These are phyloP conservation scores for Dalbergia cultrata DNA, from an alignment of 306 rosid species.

Conservation along the genomic window DNA sequence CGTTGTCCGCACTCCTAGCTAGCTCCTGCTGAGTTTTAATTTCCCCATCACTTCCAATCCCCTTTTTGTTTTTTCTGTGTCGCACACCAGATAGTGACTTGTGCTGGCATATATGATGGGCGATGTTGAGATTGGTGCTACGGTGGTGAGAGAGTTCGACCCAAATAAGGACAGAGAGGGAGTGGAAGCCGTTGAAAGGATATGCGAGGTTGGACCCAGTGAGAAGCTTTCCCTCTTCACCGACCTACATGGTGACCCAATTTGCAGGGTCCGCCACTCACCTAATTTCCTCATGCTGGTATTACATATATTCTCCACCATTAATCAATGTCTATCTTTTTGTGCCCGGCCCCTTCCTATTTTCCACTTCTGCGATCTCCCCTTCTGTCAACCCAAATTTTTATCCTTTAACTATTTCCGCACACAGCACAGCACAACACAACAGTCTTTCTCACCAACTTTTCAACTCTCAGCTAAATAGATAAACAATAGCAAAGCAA, in stretches of 20 bases:
- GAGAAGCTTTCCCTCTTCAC: conserved; percentile 86
- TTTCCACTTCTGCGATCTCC: no score
- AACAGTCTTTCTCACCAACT: conserved; percentile 38
- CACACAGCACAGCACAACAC: neutral
- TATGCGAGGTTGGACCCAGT: conserved; percentile 82
- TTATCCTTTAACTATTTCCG: neutral
- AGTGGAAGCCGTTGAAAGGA: conserved; percentile 78
- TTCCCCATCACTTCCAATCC: neutral
- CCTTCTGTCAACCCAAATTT: no score
- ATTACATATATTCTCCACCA: conserved; percentile 2
- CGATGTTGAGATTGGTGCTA: neutral
- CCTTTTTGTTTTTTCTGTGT: neutral
- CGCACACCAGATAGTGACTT: neutral
- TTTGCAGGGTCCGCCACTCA: conserved; percentile 95
- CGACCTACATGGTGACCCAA: conserved; percentile 93
- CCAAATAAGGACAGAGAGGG: conserved; percentile 57
- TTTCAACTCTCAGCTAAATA: neutral
- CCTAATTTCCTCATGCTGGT: conserved; percentile 93
- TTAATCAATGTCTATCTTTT: conserved; percentile 9
- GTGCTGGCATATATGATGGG: conserved; percentile 29
- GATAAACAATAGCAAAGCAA: neutral
- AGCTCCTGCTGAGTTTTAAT: neutral
- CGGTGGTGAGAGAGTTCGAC: conserved; percentile 73
- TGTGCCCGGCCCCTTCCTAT: neutral
- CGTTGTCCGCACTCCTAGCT: no score